Base-by-base conservation (phyloP, 495 filamentous ascomycete genomes). In the Penicillium coffeae region DNA sequence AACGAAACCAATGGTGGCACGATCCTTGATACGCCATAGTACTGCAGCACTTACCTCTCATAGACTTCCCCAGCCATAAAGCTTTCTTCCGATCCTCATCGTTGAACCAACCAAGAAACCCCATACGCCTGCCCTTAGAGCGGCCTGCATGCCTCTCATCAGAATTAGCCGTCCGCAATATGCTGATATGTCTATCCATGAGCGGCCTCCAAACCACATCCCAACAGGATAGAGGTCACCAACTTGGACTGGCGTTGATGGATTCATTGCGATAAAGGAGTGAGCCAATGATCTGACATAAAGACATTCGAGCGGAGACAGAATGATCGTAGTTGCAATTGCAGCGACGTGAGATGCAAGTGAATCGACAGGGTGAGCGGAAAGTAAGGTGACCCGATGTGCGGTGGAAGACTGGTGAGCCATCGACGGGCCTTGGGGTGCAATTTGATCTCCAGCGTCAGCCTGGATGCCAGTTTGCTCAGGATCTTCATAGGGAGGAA, bases 361-460 rank as follows among this genome's bases (percentile, higher is more conserved):
- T 3, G 68, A 71, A 49, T 74, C 68, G 4, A 73, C 66, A 2
- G 70, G 68, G 38, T 74, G 65, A 3, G 69, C 63, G n/a, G 74
- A 75, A n/a, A 80, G 73, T 3, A 74, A 65, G 0, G 76, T 80
- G 3, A 79, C 65, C 42, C 76, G 66, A 48, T 78, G 68, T 14
- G 62, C 46, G 7, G 46, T 47, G n/a, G 34, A 4, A 8, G 33
- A 34, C 10, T 36, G 15, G n/a, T 19, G 16, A 13, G 19, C 16
- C 19, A 22, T 5, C 8, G 19, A 2, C 22, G 14, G 2, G n/a
- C 18, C 30, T 13, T 40, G 14, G 6, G 27, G 42, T n/a, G 18
- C 10, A 7, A 21, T 21, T 38, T 12, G 44, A 6, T 37, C 14
- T 30, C 8, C 32, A 16, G 39, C 3, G 9, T 46, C 40, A 13